Conservation (phyloP, 495 filamentous ascomycete genomes). For the Penicillium coffeae region DNA sequence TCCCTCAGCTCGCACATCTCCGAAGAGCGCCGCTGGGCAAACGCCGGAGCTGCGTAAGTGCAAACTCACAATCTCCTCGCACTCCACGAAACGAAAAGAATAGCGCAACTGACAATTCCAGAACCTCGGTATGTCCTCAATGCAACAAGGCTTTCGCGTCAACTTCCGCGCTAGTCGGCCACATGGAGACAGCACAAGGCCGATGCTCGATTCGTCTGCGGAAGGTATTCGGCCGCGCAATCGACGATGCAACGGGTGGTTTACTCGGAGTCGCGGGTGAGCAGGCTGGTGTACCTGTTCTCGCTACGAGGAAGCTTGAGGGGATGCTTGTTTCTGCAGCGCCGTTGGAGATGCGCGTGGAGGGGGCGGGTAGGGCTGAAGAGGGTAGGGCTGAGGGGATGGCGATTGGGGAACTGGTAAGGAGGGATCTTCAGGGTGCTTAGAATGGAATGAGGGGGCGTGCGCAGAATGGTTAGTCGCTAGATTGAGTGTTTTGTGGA, state of each 20-base stretch:
- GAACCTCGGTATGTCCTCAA: conserved; percentile 29
- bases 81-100: background rate
- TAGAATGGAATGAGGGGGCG: background rate
- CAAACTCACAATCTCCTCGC: background rate
- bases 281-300: conserved; percentile 22
- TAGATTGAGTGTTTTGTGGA: background rate
- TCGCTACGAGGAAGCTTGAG: background rate
- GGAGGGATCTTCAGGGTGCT: background rate
- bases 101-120: background rate
- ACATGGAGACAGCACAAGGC: conserved; percentile 42
- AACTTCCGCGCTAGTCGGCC: conserved; percentile 40
- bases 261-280: conserved; percentile 31
- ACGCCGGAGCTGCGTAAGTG: background rate
- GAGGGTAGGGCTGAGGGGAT: background rate
- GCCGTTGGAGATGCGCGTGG: background rate
- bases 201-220: conserved; percentile 38
- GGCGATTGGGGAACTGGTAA: background rate
- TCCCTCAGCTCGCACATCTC: background rate
- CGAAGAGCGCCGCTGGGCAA: background rate
- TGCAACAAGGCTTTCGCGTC: conserved; percentile 46
- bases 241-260: conserved; percentile 49
- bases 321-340: background rate
- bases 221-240: conserved; percentile 34
- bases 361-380: background rate
- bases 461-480: background rate